Base-by-base conservation (phyloP, 306 rosid species). In the Sophora flavescens region DNA sequence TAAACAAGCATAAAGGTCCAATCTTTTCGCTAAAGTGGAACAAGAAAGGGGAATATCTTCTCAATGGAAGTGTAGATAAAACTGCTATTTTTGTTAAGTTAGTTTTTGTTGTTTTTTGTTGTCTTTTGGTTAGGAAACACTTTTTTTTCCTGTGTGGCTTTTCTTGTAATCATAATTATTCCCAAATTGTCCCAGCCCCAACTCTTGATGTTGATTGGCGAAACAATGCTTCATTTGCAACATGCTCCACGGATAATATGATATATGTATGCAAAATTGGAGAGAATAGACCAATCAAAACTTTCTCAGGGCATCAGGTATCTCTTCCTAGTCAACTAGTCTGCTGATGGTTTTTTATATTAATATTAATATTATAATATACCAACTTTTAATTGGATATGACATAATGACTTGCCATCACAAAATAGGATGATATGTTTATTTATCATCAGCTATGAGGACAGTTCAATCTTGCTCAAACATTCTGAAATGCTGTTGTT, bases 161-260 rank as follows among this genome's bases (percentile, higher is more conserved):
- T 41, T 70, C 32, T 14, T 48, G 13, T 39, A 56, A 15, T 75
- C 47, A 50, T 71, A 68, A 71, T n/a, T 18, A 57, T 66, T 32
- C 56, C 45, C 60, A 54, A 67, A 56, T 68, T 62, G 75, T 81
- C 83, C 74, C 86, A 87, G 93, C 86, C 17, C 93, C 91, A 1
- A 85, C 91, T 66, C 91, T 89, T 80, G 93, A 89, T 54, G 93
- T 87, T 63, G 89, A 89, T 77, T 89, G 93, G 93, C 86, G 84
- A 68, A 85, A 83, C 79, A 85, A 81, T 81, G 85, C 81, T 42
- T 83, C 85, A 7, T 89, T 89, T 79, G 93, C 93, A 53, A 87
- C 91, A 6, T 84, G 93, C 80, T 89, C 93, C 76, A 83, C 93
- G 11, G 91, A 89, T 78, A 75, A 70, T 68, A 83, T 71, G 85